These are phyloP conservation scores for Geranomyces michiganensis DNA, from an alignment of 192 early-diverging fungal genomes.

Conservation along the genomic window DNA sequence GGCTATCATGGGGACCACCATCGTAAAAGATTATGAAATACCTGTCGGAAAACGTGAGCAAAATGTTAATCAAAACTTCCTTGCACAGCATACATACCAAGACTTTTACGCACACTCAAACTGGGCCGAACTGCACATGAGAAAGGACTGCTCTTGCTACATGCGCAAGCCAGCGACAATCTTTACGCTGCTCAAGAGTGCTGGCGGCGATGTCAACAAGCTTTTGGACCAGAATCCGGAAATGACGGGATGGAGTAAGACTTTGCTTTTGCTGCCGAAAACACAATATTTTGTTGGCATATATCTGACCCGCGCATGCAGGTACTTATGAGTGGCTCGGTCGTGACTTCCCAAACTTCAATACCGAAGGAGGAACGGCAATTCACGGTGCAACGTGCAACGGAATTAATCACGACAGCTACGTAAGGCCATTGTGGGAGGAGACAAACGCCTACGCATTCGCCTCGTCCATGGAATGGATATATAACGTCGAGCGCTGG, in stretches of 20 bases:
- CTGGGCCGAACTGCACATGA: slow-evolving; percentile 27
- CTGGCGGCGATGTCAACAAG: slow-evolving; percentile 9
- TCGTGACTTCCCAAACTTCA: slow-evolving; percentile 34
- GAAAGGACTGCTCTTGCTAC: slow-evolving; percentile 30
- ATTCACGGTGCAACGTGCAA: slow-evolving; percentile 31
- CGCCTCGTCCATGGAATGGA: slow-evolving; percentile 26
- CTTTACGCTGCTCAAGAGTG: slow-evolving; percentile 4
- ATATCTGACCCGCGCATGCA: too few species aligned
- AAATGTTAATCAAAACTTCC: too few species aligned
- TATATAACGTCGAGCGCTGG: slow-evolving; percentile 37
- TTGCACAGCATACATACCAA: slow-evolving; percentile 32
- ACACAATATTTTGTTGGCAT: too few species aligned
- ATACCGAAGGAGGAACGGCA: slow-evolving; percentile 20
- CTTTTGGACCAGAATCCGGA: slow-evolving; percentile 13
- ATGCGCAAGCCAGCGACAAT: slow-evolving; percentile 8
- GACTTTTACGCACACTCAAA: slow-evolving; percentile 38
- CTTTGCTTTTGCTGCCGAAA: too few species aligned
- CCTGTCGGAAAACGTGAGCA: too few species aligned
- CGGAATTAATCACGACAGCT: slow-evolving; percentile 25
- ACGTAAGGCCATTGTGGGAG: slow-evolving; percentile 27
- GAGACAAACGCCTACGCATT: slow-evolving; percentile 28
- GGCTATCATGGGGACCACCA: slow-evolving; percentile 21
- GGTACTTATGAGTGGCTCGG: slow-evolving; percentile 23
- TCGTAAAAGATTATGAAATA: too few species aligned
- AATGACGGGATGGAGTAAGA: slow-evolving; percentile 16